Evolutionary conservation across 805 yeast genomes (phyloP), one percentile per base, ranked within the genome.

Genomic region (Kodamaea jinghongensis): DNA sequence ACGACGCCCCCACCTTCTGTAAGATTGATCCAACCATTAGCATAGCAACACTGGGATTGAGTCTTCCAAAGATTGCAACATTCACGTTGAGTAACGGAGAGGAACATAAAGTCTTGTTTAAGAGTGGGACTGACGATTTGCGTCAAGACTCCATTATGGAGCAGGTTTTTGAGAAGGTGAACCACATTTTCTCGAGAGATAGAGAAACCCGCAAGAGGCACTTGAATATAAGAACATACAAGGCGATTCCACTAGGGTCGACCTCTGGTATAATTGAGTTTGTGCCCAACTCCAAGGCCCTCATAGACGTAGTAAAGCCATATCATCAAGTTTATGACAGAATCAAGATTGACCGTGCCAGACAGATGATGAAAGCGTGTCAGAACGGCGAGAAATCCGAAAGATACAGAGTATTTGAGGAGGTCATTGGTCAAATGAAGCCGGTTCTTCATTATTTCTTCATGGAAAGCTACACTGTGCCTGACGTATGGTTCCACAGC

Each of bases 101-200:
- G 0, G 51, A 42, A 0, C 82, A 77, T 43, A 77, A 70, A 41
- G 73, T 83, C 55, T 65, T 93, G 13, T 63, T 90, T 48, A 93
- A 93, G 56, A 87, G 87, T 17, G 89, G 95, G 4, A 75, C 86
- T 7, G 99, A 93, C 62, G 99, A 93, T 61, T 65, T 93, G 38
- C 68, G 98, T 37, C 99, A 95, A 61, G 99, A 93, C 63, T 86
- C 96, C 0, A 87, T 93, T 41, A 95, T 93, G 99, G 95, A 91
- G 58, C 98, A 93, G 56, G 98, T 91, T 1, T 93, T 95, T 59
- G 83, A 75, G 14, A 86, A 89, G 52, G 96, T 89, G 11, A 89
- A 90, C 53, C 61, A 68, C 10, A 74, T 88, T 27, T 71, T 91
- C 40, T 58, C 50, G 8, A 65, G 65, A 16, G 79, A 86, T 52